Percentiles rank a stretch among this genome's conserved stretches.
Conservation (phyloP, 441 rosid species). For the Jatropha multifida region DNA sequence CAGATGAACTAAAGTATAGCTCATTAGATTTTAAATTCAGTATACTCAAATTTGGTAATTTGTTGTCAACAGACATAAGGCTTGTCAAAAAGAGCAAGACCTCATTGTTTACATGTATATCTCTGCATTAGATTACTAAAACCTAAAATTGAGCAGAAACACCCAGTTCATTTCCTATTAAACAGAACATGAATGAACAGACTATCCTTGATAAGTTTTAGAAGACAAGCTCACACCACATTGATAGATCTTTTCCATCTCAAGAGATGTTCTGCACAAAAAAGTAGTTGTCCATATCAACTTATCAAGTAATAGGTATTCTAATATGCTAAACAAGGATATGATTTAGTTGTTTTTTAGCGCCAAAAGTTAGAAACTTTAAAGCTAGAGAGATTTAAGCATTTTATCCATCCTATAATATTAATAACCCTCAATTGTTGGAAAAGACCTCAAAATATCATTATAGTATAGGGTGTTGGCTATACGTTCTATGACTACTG, state of each 20-base stretch:
- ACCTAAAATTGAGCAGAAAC: background rate
- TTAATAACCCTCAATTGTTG: background rate
- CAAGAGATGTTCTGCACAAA: background rate
- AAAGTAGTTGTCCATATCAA: background rate
- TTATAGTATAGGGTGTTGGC: background rate
- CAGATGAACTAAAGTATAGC: slow-evolving; percentile 6
- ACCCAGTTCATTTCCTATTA: slow-evolving; percentile 10
- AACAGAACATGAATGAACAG: background rate
- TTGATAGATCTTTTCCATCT: slow-evolving; percentile 9
- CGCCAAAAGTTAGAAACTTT: background rate
- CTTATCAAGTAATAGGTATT: background rate
- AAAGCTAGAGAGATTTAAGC: background rate
- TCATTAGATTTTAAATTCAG: background rate
- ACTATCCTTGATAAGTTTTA: slow-evolving; percentile 1
- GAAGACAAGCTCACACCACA: background rate
- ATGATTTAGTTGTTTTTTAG: slow-evolving; percentile 7
- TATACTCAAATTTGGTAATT: background rate
- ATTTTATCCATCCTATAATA: slow-evolving; percentile 1
- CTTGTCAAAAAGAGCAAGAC: background rate
- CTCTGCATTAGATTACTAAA: background rate
- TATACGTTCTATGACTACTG: background rate
- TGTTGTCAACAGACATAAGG: background rate
- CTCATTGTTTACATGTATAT: background rate
- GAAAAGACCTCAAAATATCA: background rate
- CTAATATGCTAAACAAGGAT: background rate